Base-by-base conservation (phyloP, 768 basidiomycete species). In the Leccinum disarticulatum region DNA sequence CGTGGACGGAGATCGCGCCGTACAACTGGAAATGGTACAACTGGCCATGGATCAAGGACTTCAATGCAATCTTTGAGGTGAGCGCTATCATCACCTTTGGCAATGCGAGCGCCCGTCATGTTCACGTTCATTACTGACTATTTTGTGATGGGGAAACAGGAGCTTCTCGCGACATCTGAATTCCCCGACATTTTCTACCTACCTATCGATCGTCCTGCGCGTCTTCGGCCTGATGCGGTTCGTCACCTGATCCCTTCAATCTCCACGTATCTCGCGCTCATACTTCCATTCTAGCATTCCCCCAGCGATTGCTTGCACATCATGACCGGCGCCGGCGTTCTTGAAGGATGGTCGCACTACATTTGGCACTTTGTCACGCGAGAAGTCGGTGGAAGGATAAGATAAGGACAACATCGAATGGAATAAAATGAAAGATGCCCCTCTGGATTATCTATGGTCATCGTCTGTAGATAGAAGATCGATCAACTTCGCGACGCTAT, bases 161-260 rank as follows among this genome's bases (percentile, higher is more conserved):
- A 68, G n/a, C 62, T 81, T 6, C 68, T 86, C 14, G 69, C 68
- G 50, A 69, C 73, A n/a, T 54, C 64, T 1, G 72, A 77, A 55
- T 87, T 79, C 63, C 81, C 83, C 0, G 77, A 86, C 61, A 75
- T 89, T 3, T 80, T 82, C 63, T 88, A 80, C 66, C 73, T 88
- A 1, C 74, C 78, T 6, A 87, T 88, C 30, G 86, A 88, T 58
- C 77, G 79, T 55, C 87, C 87, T 1, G 86, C 76, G 31, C 77
- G 82, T 47, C 73, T 88, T 14, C 78, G 87, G 3, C 87, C 87
- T 31, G 87, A 88, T 66, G 82, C 86, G 30, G 86, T 87, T 60
- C 55, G 86, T 79, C 25, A 10, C 2, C 15, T 36, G 1, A 1
- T 13, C 27, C 22, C 48, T 17, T 19, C 31, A 10, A 30, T 49